A percentile compares a stretch with the other conserved stretches of the same genome.
These are phyloP conservation scores for Cucumis melo DNA, from an alignment of 306 rosid genomes.

Conservation along the genomic window DNA sequence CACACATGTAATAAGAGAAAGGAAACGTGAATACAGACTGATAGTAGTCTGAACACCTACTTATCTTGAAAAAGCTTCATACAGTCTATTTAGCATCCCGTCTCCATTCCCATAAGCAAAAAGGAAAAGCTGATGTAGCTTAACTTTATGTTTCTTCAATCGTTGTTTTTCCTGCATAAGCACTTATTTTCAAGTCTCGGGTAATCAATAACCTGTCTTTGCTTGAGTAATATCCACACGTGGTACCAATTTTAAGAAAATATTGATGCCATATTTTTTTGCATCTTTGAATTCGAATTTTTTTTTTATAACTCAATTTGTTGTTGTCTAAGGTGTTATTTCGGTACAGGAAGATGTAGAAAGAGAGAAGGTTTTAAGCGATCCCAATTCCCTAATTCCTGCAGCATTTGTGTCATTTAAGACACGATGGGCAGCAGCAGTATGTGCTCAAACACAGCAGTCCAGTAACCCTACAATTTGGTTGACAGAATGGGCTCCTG, in stretches of 20 bases:
- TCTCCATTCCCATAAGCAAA: not conserved
- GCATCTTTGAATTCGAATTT: not conserved
- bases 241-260: not conserved
- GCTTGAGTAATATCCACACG: not conserved
- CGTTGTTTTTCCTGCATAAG: not conserved
- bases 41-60: not conserved
- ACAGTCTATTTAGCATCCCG: not conserved
- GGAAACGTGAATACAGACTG: not conserved
- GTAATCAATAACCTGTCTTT: not conserved
- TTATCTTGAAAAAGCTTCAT: not conserved
- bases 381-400: slow-evolving; percentile 54
- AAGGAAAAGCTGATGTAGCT: no score
- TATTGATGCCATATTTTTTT: not conserved
- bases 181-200: not conserved
- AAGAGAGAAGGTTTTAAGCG: slow-evolving; percentile 41
- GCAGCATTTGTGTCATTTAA: slow-evolving; percentile 92
- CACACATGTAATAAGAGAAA: not conserved
- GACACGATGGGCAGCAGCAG: slow-evolving; percentile 87
- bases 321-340: slow-evolving; percentile 8
- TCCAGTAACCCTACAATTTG: slow-evolving; percentile 66
- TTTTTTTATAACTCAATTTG: not conserved
- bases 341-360: slow-evolving; percentile 66
- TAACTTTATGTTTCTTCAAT: not conserved
- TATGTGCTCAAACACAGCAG: slow-evolving; percentile 92
- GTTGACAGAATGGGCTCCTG: slow-evolving; percentile 97